Evolutionary conservation across 495 filamentous ascomycete genomes (phyloP).

Genomic region (Xylaria venustula): DNA sequence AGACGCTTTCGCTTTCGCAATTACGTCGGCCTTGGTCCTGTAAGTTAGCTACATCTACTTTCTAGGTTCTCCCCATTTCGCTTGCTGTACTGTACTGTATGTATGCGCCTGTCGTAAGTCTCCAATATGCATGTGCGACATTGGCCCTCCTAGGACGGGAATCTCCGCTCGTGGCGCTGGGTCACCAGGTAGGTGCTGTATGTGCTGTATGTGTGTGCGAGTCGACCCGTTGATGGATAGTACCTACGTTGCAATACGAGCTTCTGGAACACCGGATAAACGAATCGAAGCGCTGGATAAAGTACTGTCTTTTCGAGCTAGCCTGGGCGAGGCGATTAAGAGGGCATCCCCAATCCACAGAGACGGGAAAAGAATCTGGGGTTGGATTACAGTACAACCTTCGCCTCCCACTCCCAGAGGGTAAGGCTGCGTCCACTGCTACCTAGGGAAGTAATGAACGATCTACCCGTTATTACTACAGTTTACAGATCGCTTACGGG

Average conservation of each 20-base stretch:
- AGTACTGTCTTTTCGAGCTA: constrained; percentile 11
- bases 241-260: constrained; percentile 9
- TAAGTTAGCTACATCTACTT: too few relatives aligned
- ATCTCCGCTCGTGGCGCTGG: constrained; percentile 11
- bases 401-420: constrained; percentile 17
- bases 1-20: neutral
- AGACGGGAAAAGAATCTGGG: constrained; percentile 16
- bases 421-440: constrained; percentile 31
- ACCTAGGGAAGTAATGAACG: constrained; percentile 11
- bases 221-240: neutral
- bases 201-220: neutral
- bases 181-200: constrained; percentile 1
- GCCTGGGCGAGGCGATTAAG: neutral
- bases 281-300: constrained; percentile 15
- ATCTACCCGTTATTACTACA: constrained; percentile 14
- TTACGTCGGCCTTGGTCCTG: constrained; percentile 2
- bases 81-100: neutral
- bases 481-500: constrained; percentile 9
- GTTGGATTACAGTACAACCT: constrained; percentile 19
- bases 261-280: constrained; percentile 18
- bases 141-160: constrained; percentile 12
- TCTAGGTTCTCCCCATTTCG: constrained; percentile 7
- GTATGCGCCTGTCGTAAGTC: constrained; percentile 10
- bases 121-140: constrained; percentile 14
- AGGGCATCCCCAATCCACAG: constrained; percentile 7